Conservation (phyloP, 225 moss, liverwort and hornwort genomes). For the Sphagnum tenellum region DNA sequence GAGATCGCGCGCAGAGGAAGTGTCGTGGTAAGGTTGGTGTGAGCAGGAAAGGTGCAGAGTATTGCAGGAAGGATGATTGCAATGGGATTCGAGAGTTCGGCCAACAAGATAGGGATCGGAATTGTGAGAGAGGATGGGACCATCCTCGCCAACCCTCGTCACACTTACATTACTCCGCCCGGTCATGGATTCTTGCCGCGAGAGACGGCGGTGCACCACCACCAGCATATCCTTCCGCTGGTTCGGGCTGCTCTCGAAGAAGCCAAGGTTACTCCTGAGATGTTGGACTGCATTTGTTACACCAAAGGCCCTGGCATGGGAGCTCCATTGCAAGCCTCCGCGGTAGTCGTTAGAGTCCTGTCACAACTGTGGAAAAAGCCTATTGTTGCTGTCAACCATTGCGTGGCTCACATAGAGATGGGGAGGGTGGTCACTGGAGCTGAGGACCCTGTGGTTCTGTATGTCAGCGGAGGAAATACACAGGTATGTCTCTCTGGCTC, state of each 20-base stretch:
- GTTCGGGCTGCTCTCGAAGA: conserved; percentile 71
- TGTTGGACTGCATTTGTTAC: conserved; percentile 74
- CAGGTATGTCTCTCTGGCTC: conserved; percentile 22
- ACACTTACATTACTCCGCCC: conserved; percentile 83
- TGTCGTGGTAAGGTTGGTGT: too few relatives aligned
- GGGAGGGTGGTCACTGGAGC: conserved; percentile 86
- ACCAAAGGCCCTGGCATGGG: conserved; percentile 98
- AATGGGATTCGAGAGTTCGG: conserved; percentile 83
- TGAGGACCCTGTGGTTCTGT: conserved; percentile 80
- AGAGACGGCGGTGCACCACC: conserved; percentile 87
- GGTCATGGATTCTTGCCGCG: conserved; percentile 92
- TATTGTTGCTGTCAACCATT: conserved; percentile 85
- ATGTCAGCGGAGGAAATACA: conserved; percentile 95
- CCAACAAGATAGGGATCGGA: conserved; percentile 93
- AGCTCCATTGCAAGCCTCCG: conserved; percentile 89
- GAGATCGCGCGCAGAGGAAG: too few relatives aligned
- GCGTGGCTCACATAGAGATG: conserved; percentile 94
- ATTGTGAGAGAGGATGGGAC: conserved; percentile 70
- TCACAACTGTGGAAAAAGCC: conserved; percentile 88
- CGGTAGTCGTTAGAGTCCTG: conserved; percentile 75
- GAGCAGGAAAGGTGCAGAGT: too few relatives aligned
- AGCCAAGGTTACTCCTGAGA: conserved; percentile 39
- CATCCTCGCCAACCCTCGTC: conserved; percentile 80
- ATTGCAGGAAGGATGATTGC: conserved; percentile 44
- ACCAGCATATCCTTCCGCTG: conserved; percentile 53